These are phyloP conservation scores for Nitzschia inconspicua DNA, from an alignment of 108 stramenopile genomes.

Conservation along the genomic window DNA sequence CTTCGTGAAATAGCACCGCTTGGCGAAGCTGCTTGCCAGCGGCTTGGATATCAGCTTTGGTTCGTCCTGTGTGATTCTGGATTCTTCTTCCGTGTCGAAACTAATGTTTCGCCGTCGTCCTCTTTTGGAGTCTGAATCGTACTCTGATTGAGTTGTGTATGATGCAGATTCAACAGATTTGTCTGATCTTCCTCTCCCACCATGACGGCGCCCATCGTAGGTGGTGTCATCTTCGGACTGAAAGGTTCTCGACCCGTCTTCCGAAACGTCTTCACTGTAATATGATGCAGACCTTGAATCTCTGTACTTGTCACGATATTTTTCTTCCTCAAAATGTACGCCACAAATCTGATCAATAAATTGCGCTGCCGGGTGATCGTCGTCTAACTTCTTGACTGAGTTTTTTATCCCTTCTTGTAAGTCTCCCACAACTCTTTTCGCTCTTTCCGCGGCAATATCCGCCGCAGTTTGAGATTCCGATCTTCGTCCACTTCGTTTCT, in stretches of 20 bases:
- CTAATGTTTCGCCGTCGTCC: constrained; percentile 3
- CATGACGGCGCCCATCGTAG: constrained; percentile 18
- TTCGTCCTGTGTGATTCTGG: constrained; percentile 9
- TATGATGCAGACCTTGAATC: constrained; percentile 11
- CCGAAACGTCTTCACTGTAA: constrained; percentile 28
- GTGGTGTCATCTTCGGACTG: constrained; percentile 32
- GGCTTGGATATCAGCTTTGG: constrained; percentile 45
- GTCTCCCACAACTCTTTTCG: constrained; percentile 23
- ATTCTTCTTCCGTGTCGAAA: constrained; percentile 29
- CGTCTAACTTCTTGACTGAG: constrained; percentile 37
- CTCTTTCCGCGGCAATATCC: constrained; percentile 21
- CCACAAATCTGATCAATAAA: constrained; percentile 46
- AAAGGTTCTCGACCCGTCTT: constrained; percentile 34
- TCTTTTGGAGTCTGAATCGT: constrained; percentile 26
- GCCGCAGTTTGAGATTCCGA: background rate
- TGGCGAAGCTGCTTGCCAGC: constrained; percentile 76
- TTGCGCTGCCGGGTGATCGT: constrained; percentile 43
- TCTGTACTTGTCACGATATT: constrained; percentile 5
- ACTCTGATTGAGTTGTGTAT: constrained; percentile 28
- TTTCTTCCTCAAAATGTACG: constrained; percentile 20
- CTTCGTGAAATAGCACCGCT: constrained; percentile 87
- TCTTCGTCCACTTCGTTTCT: constrained; percentile 4
- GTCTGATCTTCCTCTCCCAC: constrained; percentile 11
- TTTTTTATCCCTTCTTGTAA: constrained; percentile 38
- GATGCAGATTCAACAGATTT: constrained; percentile 20